A percentile compares a stretch with the other conserved stretches of the same genome.
Evolutionary conservation across 1,284 basidiomycete species (phyloP).

Genomic region (Fistulinella cinereoalba): DNA sequence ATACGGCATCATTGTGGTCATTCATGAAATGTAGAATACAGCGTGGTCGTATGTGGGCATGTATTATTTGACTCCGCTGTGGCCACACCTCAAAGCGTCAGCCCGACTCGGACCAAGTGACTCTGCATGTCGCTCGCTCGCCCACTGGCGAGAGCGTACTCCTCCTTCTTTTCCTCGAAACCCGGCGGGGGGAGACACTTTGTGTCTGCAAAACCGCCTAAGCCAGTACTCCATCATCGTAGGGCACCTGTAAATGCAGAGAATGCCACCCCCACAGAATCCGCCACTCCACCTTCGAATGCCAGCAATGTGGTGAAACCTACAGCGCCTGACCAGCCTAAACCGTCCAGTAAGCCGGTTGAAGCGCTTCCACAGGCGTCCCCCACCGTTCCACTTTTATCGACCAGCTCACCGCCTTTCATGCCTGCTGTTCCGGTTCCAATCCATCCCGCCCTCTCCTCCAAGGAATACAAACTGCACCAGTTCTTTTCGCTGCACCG

Average conservation of each 20-base stretch:
- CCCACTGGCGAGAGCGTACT: conserved; percentile 54
- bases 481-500: conserved; percentile 78
- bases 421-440: conserved; percentile 15
- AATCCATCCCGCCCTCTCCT: conserved; percentile 52
- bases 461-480: conserved; percentile 70
- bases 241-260: conserved; percentile 29
- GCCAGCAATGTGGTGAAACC: conserved; percentile 17
- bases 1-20: conserved; percentile 3
- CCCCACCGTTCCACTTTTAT: no score
- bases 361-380: conserved; percentile 19
- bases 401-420: no score
- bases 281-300: conserved; percentile 17
- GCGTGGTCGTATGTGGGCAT: neutral
- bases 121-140: conserved; percentile 36
- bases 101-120: neutral
- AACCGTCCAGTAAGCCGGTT: conserved; percentile 22
- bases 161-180: conserved; percentile 74
- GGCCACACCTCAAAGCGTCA: no score
- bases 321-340: conserved; percentile 25
- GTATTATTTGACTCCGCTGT: no score
- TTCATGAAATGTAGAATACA: neutral
- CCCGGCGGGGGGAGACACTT: conserved; percentile 72
- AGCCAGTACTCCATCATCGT: conserved; percentile 43
- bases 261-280: conserved; percentile 22
- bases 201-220: conserved; percentile 64